These are phyloP conservation scores for Piedraia hortae DNA, from an alignment of 2,329 filamentous ascomycete species.

Conservation along the genomic window DNA sequence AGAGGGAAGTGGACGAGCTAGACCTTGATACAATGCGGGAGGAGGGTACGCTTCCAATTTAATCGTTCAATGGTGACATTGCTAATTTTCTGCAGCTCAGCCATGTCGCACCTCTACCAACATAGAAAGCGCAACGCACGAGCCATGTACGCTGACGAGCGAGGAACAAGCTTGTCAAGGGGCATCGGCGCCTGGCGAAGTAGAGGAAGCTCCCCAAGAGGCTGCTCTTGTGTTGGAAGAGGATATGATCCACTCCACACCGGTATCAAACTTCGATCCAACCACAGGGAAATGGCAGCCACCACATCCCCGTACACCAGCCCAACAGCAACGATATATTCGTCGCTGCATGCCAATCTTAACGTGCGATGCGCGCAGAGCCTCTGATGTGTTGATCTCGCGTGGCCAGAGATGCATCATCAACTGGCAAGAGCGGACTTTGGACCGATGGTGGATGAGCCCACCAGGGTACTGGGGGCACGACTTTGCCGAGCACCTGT, in stretches of 20 bases:
- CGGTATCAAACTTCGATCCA: slow-evolving; percentile 9
- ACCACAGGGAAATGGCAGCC: slow-evolving; percentile 12
- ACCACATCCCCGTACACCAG: slow-evolving; percentile 10
- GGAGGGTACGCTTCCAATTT: slow-evolving; percentile 4
- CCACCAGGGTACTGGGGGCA: slow-evolving; percentile 19
- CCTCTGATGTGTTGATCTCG: slow-evolving; percentile 19
- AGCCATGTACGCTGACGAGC: no score
- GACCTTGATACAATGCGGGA: slow-evolving; percentile 12
- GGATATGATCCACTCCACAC: slow-evolving; percentile 12
- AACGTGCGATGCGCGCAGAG: slow-evolving; percentile 17
- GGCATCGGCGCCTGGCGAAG: no score
- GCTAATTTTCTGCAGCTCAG: slow-evolving; percentile 5
- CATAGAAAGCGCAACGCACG: no score
- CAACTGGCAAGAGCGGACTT: slow-evolving; percentile 16
- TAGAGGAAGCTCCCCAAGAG: no score
- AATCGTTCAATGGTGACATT: slow-evolving; percentile 1
- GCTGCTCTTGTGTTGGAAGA: slow-evolving; percentile 6
- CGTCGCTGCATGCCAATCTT: slow-evolving; percentile 21
- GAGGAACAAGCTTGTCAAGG: no score
- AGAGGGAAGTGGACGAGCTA: slow-evolving; percentile 12
- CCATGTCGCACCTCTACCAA: slow-evolving; percentile 5
- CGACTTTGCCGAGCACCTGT: slow-evolving; percentile 4
- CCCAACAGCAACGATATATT: slow-evolving; percentile 19
- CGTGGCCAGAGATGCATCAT: slow-evolving; percentile 18
- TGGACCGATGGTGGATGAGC: slow-evolving; percentile 16